phyloP scores from a whole-genome alignment of 2,329 filamentous ascomycete genomes.

The Phyllosticta citriasiana region DNA sequence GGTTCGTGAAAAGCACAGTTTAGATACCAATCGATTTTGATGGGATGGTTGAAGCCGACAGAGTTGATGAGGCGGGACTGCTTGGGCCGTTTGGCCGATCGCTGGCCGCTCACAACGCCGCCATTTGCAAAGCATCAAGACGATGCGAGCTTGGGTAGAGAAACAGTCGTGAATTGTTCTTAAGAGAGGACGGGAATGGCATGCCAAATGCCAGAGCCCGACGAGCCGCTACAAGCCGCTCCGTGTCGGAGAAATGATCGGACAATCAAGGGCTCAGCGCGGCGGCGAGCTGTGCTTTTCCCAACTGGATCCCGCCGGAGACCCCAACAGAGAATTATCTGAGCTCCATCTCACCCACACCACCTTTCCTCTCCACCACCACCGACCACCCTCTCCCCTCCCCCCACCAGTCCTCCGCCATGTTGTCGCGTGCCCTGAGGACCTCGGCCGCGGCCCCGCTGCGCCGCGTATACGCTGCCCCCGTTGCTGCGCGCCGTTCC shows the following conservation, averaged over 20 bases:
- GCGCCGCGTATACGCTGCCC: constrained; percentile 25
- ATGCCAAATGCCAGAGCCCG: not conserved
- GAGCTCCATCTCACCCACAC: constrained; percentile 9
- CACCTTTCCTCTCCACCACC: constrained; percentile 7
- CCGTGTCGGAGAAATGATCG: not conserved
- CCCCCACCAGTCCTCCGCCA: constrained; percentile 13
- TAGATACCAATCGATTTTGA: not conserved
- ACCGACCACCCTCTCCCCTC: constrained; percentile 6
- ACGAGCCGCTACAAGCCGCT: not conserved
- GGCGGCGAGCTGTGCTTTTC: not conserved
- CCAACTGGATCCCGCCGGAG: constrained; percentile 8
- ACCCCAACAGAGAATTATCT: constrained; percentile 9
- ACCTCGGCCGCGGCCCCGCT: constrained; percentile 30
- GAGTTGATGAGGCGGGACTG: not conserved
- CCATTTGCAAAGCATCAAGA: not conserved
- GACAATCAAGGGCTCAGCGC: not conserved
- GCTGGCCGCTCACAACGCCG: not conserved
- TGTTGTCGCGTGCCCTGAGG: constrained; percentile 32
- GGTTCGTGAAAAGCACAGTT: not conserved
- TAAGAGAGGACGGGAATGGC: not conserved
- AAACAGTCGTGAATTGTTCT: not conserved
- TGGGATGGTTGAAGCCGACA: not conserved
- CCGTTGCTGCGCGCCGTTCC: constrained; percentile 43
- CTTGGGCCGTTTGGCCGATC: not conserved
- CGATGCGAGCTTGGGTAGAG: not conserved